Evolutionary conservation across 2,329 filamentous ascomycete species (phyloP).

Genomic region (Claviceps lovelessii): DNA sequence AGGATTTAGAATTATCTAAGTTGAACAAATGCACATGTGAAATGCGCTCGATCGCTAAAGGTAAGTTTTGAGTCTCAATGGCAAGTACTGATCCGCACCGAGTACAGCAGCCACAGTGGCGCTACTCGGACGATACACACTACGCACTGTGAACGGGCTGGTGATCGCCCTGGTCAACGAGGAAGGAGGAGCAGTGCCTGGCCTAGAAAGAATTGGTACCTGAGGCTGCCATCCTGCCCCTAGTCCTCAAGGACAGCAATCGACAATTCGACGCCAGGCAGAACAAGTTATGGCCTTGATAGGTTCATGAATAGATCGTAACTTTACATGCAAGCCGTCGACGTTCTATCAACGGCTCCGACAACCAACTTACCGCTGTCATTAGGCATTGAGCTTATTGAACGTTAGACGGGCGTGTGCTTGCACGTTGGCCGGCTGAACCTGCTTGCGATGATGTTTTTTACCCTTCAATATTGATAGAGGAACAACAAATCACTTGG

Average conservation of each 20-base stretch:
- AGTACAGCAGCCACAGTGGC: not conserved
- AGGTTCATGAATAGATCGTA: too few species aligned
- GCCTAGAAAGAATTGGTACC: not conserved
- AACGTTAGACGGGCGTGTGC: too few species aligned
- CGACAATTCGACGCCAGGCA: not conserved
- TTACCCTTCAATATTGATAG: too few species aligned
- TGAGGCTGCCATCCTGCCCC: constrained; percentile 1
- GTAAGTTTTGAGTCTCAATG: not conserved
- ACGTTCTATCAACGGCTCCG: too few species aligned
- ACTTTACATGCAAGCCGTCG: too few species aligned
- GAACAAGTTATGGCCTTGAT: too few species aligned
- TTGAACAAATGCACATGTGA: not conserved
- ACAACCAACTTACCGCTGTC: too few species aligned
- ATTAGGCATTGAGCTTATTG: too few species aligned
- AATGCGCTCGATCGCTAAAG: not conserved
- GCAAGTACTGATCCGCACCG: not conserved
- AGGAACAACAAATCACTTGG: too few species aligned
- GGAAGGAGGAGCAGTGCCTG: not conserved
- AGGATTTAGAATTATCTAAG: not conserved
- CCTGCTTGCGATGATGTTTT: too few species aligned
- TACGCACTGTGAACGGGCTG: too few species aligned
- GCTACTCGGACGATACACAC: not conserved
- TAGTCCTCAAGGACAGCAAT: not conserved
- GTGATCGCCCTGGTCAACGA: not conserved
- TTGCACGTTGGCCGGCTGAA: too few species aligned